A percentile compares a stretch with the other conserved stretches of the same genome.
phyloP scores from a whole-genome alignment of 1,284 basidiomycete genomes.

The Cystobasidiaceae sp. region DNA sequence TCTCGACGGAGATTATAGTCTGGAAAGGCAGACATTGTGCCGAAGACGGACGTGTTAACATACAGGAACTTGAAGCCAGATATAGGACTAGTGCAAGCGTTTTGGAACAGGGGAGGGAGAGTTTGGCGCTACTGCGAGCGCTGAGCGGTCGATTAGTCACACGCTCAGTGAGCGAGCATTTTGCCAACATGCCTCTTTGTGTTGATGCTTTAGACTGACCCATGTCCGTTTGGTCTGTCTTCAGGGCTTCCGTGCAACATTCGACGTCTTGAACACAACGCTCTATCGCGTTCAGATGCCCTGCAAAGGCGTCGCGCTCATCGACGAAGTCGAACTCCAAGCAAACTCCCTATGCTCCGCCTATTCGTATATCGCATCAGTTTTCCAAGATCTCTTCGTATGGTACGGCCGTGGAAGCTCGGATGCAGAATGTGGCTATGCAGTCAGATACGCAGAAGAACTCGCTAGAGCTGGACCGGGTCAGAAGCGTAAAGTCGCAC shows the following conservation, averaged over 20 bases:
- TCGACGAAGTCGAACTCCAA: conserved; percentile 41
- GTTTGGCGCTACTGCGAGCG: conserved; percentile 22
- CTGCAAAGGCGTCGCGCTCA: conserved; percentile 21
- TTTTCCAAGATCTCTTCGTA: conserved; percentile 38
- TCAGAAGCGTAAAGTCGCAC: conserved; percentile 29
- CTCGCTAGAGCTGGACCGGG: conserved; percentile 30
- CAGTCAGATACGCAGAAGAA: conserved; percentile 37
- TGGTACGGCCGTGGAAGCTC: conserved; percentile 42
- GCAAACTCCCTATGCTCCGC: conserved; percentile 41
- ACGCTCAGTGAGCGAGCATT: conserved; percentile 1
- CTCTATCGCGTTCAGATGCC: conserved; percentile 38
- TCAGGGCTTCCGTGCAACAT: conserved; percentile 37
- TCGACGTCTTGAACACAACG: conserved; percentile 34
- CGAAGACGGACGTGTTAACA: conserved; percentile 38
- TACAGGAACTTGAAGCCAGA: conserved; percentile 38
- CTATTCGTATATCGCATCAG: conserved; percentile 37
- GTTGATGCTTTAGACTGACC: conserved; percentile 32
- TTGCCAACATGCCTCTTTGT: not conserved
- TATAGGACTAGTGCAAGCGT: conserved; percentile 34
- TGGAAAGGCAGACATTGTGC: conserved; percentile 24
- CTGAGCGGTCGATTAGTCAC: conserved; percentile 30
- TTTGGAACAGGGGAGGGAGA: conserved; percentile 38
- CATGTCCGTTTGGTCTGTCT: no score
- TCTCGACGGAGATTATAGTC: conserved; percentile 10
- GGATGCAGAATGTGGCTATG: conserved; percentile 34